These are phyloP conservation scores for Eucalyptus marginata DNA, from an alignment of 345 rosid species.

Conservation along the genomic window DNA sequence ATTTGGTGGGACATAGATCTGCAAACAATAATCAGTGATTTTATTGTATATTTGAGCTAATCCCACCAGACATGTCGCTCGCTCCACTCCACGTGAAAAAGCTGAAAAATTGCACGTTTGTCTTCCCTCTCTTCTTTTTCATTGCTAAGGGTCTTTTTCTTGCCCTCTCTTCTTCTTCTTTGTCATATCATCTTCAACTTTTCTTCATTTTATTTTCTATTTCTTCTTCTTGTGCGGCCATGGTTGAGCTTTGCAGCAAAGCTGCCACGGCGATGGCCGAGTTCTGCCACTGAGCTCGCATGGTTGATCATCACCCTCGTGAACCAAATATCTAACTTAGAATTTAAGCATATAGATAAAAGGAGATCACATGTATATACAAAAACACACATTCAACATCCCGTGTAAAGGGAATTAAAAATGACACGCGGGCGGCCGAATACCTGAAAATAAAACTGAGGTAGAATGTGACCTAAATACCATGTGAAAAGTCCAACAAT, in stretches of 20 bases:
- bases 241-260: neutral
- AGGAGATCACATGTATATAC: neutral
- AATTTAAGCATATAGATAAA: neutral
- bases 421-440: neutral
- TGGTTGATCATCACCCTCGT: neutral
- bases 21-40: neutral
- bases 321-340: neutral
- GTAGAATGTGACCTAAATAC: neutral
- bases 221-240: neutral
- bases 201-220: neutral
- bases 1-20: neutral
- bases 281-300: neutral
- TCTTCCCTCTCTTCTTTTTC: neutral
- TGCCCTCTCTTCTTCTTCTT: neutral
- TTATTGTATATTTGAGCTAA: neutral
- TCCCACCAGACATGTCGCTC: neutral
- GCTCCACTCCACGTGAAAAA: neutral
- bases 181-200: neutral
- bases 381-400: neutral
- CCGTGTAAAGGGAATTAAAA: neutral
- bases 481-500: neutral
- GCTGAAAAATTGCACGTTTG: neutral
- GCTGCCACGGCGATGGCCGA: neutral
- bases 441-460: neutral
- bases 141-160: neutral